Evolutionary conservation across 2,329 filamentous ascomycete species (phyloP), one percentile per base, ranked within the genome.

Genomic region (Aspergillus intermedius): DNA sequence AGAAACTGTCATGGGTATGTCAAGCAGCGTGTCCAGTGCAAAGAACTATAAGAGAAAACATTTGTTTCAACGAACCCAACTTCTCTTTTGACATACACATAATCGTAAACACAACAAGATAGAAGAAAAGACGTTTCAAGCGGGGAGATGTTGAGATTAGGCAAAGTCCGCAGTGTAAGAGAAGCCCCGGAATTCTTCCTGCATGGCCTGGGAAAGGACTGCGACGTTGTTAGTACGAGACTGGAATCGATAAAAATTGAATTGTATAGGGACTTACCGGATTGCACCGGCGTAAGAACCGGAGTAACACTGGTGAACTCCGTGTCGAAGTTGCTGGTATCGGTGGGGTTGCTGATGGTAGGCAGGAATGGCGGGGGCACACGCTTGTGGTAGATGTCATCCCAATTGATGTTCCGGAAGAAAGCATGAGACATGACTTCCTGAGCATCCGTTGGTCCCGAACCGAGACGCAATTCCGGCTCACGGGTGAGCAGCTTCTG

Each of bases 361-460:
- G 93, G 93, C 69, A 91, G 71, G 75, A 96, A 97, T 0, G 93
- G 93, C 47, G 93, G 87, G 46, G 84, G 80, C 17, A 96, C 83
- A 32, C 89, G 82, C 81, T 97, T 98, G 74, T 96, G 82, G 70
- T 96, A 97, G 53, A 98, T 90, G 65, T 98, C 93, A 57, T 98
- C 93, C 93, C 93, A 98, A 72, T 93, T 95, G 68, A 97, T 88
- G 67, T 93, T 95, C 53, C 90, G 80, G 77, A 98, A 98, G 78
- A 98, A 98, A 1, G 93, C 88, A 69, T 98, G 93, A 65, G 85
- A 94, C 93, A 98, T 98, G 65, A 98, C 87, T 71, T 98, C 93
- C 71, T 97, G 91, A 3, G 93, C 93, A 71, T 98, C 93, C 0
- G 93, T 97, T 2, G 93, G 91, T 3, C 93, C 93, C 58, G 89